Evolutionary conservation across 129 eudicot species (phyloP), one percentile per base, ranked within the genome.

Genomic region (Solidago caesia): DNA sequence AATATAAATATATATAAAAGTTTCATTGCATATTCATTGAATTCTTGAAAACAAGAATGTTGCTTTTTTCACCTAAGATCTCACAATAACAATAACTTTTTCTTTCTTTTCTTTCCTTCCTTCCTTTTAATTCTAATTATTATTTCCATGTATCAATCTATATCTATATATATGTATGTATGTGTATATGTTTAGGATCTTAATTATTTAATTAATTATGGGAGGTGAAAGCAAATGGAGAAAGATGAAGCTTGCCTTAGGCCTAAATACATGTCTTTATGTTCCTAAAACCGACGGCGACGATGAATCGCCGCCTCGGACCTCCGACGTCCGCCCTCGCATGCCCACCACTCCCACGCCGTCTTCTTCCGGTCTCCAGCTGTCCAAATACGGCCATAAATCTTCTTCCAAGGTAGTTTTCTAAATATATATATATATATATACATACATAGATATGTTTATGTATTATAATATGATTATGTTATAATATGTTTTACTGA

Each of bases 321-420:
- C 44, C 44, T 85, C 90, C 9, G 88, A 80, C 47, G 76, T 70
- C 8, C 75, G 68, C 10, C 84, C 56, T 39, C 76, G 67, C 26
- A 87, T 84, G 91, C 91, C 96, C 15, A 80, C 86, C 12, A 92
- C 98, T 5, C 98, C 96, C 16, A 85, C 91, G 62, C 98, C 98
- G 13, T 92, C 98, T 2, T 92, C 98, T 43, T 92, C 98, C 44
- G 98, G 98, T 57, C 96, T 89, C 47, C 87, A 59, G 64, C 65
- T 84, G 73, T 84, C 95, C 0, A 87, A 89, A 63, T 80, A 87
- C 70, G 83, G 79, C 49, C 33, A 74, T 76, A 89, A 89, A 86
- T 85, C 98, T 10, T 84, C 95, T 48, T 76, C 88, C 69, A 87
- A 84, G 98, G 96, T 85, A 16, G 2, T 4, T 59, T 41, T 39